phyloP scores from a whole-genome alignment of 2,329 filamentous ascomycete species.

The Cryphonectria japonica region DNA sequence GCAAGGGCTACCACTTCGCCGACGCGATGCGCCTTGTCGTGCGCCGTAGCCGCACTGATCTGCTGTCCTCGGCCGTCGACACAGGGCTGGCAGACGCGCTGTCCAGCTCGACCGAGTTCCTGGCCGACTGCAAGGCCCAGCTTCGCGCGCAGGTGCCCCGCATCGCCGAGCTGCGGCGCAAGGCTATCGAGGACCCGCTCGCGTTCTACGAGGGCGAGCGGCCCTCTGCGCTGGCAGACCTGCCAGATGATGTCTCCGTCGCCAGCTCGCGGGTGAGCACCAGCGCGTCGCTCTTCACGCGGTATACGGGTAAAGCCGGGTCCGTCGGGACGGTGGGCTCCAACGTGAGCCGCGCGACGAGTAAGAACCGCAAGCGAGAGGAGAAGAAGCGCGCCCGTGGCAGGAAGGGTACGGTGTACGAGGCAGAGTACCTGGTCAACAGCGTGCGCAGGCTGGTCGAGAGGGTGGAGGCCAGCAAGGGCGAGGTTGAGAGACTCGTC shows the following conservation, averaged over 20 bases:
- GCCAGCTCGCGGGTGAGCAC: constrained; percentile 82
- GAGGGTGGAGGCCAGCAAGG: constrained; percentile 71
- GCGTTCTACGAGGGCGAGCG: constrained; percentile 85
- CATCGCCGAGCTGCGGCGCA: constrained; percentile 77
- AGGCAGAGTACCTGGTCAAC: constrained; percentile 95
- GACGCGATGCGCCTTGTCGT: constrained; percentile 82
- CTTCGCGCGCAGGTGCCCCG: constrained; percentile 84
- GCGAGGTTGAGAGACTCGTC: constrained; percentile 75
- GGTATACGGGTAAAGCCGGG: constrained; percentile 76
- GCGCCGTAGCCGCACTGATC: constrained; percentile 60
- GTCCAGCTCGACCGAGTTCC: constrained; percentile 81
- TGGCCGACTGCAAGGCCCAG: constrained; percentile 90
- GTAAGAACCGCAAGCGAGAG: constrained; percentile 85
- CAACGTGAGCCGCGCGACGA: constrained; percentile 75
- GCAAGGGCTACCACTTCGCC: constrained; percentile 84
- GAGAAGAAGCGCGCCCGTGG: constrained; percentile 94
- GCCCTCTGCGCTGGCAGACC: constrained; percentile 43
- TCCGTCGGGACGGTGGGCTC: constrained; percentile 72
- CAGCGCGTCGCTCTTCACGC: constrained; percentile 85
- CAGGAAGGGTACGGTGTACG: constrained; percentile 96
- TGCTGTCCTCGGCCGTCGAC: constrained; percentile 74
- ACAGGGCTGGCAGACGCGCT: constrained; percentile 79
- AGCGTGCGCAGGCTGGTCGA: constrained; percentile 83
- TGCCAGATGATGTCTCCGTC: constrained; percentile 87
- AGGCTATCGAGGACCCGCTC: constrained; percentile 82